Percentiles rank a stretch among this genome's conserved stretches.
phyloP scores from a whole-genome alignment of 2,329 filamentous ascomycete genomes.

The Calonectria montana region DNA sequence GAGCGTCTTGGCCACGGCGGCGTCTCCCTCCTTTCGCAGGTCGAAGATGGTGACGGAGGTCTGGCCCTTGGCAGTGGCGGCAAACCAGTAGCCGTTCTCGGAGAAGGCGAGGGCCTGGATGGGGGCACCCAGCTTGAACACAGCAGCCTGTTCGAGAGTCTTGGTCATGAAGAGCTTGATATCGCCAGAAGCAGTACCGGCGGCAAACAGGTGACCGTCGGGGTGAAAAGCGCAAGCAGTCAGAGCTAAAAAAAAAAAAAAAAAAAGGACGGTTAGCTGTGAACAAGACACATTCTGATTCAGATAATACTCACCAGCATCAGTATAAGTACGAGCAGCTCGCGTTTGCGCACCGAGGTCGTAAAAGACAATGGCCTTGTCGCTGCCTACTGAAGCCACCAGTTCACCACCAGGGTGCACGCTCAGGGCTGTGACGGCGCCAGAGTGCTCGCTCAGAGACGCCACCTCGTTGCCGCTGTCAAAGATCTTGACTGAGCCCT shows the following conservation, averaged over 20 bases:
- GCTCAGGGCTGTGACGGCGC: slow-evolving; percentile 80
- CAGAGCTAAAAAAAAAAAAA: slow-evolving; percentile 74
- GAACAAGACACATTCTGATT: neutral
- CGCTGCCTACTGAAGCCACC: slow-evolving; percentile 86
- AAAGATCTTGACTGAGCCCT: slow-evolving; percentile 84
- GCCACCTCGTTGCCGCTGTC: slow-evolving; percentile 76
- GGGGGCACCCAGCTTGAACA: slow-evolving; percentile 76
- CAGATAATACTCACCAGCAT: slow-evolving; percentile 73
- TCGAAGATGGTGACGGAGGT: slow-evolving; percentile 89
- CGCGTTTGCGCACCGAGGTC: slow-evolving; percentile 76
- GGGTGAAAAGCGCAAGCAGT: slow-evolving; percentile 90
- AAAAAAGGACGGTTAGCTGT: slow-evolving; percentile 19
- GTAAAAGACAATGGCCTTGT: slow-evolving; percentile 94
- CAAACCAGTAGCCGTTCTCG: slow-evolving; percentile 97
- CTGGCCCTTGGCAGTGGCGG: slow-evolving; percentile 81
- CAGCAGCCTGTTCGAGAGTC: slow-evolving; percentile 79
- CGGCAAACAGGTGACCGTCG: slow-evolving; percentile 93
- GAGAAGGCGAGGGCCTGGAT: slow-evolving; percentile 86
- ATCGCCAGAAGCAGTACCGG: slow-evolving; percentile 81
- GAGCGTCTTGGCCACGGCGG: slow-evolving; percentile 83
- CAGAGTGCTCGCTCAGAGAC: slow-evolving; percentile 84
- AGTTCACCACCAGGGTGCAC: slow-evolving; percentile 87
- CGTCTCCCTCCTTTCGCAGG: slow-evolving; percentile 88
- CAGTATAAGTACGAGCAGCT: slow-evolving; percentile 82
- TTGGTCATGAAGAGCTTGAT: slow-evolving; percentile 93